Evolutionary conservation across 2,329 filamentous ascomycete genomes (phyloP).

Genomic region (Gaeumannomyces sp.): DNA sequence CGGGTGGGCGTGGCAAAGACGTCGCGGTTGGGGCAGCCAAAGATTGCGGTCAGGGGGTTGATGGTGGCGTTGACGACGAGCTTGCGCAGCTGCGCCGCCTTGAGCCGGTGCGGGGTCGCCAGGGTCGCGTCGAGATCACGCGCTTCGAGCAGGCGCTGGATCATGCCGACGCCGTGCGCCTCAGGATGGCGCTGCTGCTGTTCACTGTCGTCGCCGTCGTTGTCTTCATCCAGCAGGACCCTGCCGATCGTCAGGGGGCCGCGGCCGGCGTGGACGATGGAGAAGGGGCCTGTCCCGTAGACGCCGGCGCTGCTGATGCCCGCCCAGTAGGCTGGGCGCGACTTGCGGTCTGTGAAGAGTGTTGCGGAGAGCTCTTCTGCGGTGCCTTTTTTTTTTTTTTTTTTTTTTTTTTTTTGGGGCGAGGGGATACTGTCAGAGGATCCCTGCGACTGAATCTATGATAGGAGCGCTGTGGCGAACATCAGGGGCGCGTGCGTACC

Average conservation of each 20-base stretch:
- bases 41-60: slow-evolving; percentile 77
- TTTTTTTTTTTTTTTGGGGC: not conserved
- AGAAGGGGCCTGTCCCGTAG: slow-evolving; percentile 5
- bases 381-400: not conserved
- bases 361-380: slow-evolving; percentile 1
- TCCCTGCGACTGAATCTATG: too few relatives aligned
- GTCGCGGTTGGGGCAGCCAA: slow-evolving; percentile 72
- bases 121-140: not conserved
- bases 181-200: not conserved
- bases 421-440: not conserved
- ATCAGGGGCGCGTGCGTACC: slow-evolving; percentile 44
- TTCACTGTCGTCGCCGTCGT: not conserved
- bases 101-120: not conserved
- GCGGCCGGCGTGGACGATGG: slow-evolving; percentile 7
- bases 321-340: slow-evolving; percentile 2
- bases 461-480: too few relatives aligned
- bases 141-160: slow-evolving; percentile 7
- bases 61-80: slow-evolving; percentile 74
- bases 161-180: not conserved
- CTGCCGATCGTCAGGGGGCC: slow-evolving; percentile 2
- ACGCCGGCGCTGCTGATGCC: slow-evolving; percentile 5
- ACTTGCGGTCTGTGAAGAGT: not conserved
- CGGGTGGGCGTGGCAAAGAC: slow-evolving; percentile 53
- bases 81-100: slow-evolving; percentile 66
- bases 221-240: not conserved